phyloP scores from a whole-genome alignment of 176 grass and related monocot genomes.

The Dactylis glomerata region DNA sequence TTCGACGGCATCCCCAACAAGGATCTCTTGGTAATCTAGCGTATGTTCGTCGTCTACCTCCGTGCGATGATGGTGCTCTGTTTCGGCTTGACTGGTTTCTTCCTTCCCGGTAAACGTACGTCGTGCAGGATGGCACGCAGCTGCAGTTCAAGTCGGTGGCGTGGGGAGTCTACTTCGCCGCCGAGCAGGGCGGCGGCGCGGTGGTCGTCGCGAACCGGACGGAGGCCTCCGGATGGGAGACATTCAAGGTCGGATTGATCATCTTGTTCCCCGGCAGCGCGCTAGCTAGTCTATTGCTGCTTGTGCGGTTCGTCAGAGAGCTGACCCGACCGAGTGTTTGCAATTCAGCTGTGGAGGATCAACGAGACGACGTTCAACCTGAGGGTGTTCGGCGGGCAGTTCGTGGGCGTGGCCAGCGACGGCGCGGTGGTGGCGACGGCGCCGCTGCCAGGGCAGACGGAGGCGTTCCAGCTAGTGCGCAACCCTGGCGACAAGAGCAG shows the following conservation, averaged over 20 bases:
- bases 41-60: not conserved
- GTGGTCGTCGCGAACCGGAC: constrained; percentile 49
- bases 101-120: not conserved
- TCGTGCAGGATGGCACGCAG: constrained; percentile 15
- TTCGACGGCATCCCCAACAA: constrained; percentile 69
- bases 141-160: constrained; percentile 62
- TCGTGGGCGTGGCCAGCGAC: constrained; percentile 35
- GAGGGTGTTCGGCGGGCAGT: constrained; percentile 39
- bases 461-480: constrained; percentile 56
- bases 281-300: not conserved
- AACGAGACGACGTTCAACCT: constrained; percentile 48
- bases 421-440: constrained; percentile 35
- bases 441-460: constrained; percentile 20
- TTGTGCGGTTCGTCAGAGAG: not conserved
- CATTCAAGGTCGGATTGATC: constrained; percentile 37
- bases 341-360: constrained; percentile 65
- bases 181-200: constrained; percentile 52
- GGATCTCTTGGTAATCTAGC: constrained; percentile 41
- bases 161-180: constrained; percentile 41
- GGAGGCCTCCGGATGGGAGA: constrained; percentile 55
- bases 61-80: not conserved
- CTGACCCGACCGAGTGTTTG: not conserved
- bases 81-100: not conserved
- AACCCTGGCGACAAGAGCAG: not conserved
- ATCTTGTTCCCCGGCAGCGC: not conserved